A percentile compares a stretch with the other conserved stretches of the same genome.
Conservation (phyloP, 768 basidiomycete genomes). For the Trametes sanguinea region DNA sequence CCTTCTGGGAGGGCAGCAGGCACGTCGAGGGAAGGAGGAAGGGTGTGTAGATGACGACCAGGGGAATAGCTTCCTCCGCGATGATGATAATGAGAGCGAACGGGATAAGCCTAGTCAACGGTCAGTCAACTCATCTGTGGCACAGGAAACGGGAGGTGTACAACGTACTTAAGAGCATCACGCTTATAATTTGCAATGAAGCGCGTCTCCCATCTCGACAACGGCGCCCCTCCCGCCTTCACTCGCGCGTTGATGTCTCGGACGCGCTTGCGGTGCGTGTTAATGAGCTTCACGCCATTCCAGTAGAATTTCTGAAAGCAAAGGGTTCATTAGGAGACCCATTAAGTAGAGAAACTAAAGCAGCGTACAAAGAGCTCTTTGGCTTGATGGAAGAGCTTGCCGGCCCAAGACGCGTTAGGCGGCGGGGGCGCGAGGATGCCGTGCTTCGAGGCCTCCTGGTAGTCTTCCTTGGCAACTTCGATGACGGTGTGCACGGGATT, state of each 20-base stretch:
- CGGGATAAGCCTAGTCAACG: conserved; percentile 62
- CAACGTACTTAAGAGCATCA: conserved; percentile 68
- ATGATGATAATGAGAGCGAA: conserved; percentile 75
- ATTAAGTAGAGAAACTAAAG: neutral
- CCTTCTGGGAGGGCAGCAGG: conserved; percentile 75
- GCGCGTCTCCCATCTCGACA: conserved; percentile 68
- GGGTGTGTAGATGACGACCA: conserved; percentile 85
- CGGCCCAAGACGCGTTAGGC: conserved; percentile 56
- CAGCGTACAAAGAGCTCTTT: conserved; percentile 47
- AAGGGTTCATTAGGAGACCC: conserved; percentile 10
- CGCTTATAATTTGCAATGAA: conserved; percentile 66
- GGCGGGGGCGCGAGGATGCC: conserved; percentile 73
- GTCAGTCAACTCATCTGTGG: neutral
- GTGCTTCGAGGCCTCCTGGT: conserved; percentile 63
- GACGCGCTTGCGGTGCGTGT: conserved; percentile 58
- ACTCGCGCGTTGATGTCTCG: conserved; percentile 57
- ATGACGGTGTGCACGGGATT: conserved; percentile 35
- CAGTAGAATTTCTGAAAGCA: conserved; percentile 75
- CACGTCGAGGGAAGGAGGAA: conserved; percentile 86
- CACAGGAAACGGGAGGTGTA: neutral
- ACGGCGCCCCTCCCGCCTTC: conserved; percentile 56
- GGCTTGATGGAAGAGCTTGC: conserved; percentile 50
- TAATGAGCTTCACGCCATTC: conserved; percentile 72
- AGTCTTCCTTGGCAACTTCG: conserved; percentile 60
- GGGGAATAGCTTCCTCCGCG: conserved; percentile 79